Base-by-base conservation (phyloP, 306 rosid species). In the Corylus avellana region DNA sequence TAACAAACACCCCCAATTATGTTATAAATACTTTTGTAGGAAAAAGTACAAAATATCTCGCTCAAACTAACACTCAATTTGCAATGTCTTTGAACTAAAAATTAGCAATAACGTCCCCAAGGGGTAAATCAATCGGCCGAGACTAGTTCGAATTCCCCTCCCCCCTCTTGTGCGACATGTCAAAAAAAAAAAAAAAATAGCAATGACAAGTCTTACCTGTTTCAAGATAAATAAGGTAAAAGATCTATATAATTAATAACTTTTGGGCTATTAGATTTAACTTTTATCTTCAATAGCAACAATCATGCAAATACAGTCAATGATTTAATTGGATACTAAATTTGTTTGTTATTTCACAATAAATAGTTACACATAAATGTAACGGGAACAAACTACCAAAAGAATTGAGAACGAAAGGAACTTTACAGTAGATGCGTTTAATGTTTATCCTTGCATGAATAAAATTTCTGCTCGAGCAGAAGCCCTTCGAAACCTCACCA, bases 401-500 rank as follows among this genome's bases (percentile, higher is more conserved):
- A 27, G 29, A n/a, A 57, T 2, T 9, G 14, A 49, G 53, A 49
- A 49, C 53, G 4, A 12, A 49, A 49, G 14, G 14, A 49, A 49
- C 53, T 49, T 11, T 10, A 49, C 14, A 10, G 2, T 49, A 12
- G 12, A 49, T 49, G 53, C 3, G 2, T 49, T 48, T 69, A 48
- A 80, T 8, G 48, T 46, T 84, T 84, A 93, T 59, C 80, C 88
- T 8, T 74, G 84, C 78, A 55, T n/a, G 81, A 91, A 95, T 59
- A 81, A 0, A 77, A 91, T 78, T 88, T 86, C 96, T 35, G 96
- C 96, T 51, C 29, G 77, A 51, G 97, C 72, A 72, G 99, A 96
- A 76, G 99, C 97, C 59, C 98, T 85, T 63, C 85, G 79, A 78
- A 89, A 93, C 74, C 82, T 91, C 83, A 89, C 78, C 90, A 95